Conservation (phyloP, 2,329 filamentous ascomycete species). For the Xylariaceae sp. region DNA sequence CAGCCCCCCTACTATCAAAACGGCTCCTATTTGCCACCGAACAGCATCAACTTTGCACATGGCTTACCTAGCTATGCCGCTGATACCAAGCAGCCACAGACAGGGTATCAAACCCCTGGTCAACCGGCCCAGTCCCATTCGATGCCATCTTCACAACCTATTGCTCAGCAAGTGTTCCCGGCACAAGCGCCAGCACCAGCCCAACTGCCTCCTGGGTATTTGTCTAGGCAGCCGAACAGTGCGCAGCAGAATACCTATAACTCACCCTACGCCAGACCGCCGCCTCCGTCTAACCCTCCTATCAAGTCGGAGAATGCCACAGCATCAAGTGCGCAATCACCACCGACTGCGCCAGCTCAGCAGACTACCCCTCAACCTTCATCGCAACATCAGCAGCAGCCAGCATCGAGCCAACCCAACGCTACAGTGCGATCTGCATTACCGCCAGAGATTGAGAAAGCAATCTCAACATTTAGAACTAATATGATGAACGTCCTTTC, state of each 20-base stretch:
- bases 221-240: conserved; percentile 30
- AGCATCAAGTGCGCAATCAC: conserved; percentile 22
- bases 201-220: conserved; percentile 33
- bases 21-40: conserved; percentile 32
- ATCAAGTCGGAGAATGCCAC: conserved; percentile 28
- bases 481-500: conserved; percentile 35
- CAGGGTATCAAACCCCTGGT: conserved; percentile 23
- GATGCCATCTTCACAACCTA: conserved; percentile 26
- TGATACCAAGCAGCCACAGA: conserved; percentile 30
- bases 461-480: conserved; percentile 35
- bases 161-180: conserved; percentile 30
- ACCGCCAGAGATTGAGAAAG: conserved; percentile 35
- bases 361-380: conserved; percentile 13
- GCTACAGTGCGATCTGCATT: conserved; percentile 16
- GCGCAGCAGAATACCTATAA: conserved; percentile 38
- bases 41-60: conserved; percentile 26
- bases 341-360: conserved; percentile 22
- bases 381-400: conserved; percentile 9
- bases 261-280: conserved; percentile 37
- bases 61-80: conserved; percentile 27
- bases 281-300: conserved; percentile 28
- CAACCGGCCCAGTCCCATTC: conserved; percentile 28
- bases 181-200: conserved; percentile 35
- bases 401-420: conserved; percentile 10
- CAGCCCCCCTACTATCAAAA: conserved; percentile 37